Base-by-base conservation (phyloP, 1,139 yeast genomes). In the Zygoascus sp. region DNA sequence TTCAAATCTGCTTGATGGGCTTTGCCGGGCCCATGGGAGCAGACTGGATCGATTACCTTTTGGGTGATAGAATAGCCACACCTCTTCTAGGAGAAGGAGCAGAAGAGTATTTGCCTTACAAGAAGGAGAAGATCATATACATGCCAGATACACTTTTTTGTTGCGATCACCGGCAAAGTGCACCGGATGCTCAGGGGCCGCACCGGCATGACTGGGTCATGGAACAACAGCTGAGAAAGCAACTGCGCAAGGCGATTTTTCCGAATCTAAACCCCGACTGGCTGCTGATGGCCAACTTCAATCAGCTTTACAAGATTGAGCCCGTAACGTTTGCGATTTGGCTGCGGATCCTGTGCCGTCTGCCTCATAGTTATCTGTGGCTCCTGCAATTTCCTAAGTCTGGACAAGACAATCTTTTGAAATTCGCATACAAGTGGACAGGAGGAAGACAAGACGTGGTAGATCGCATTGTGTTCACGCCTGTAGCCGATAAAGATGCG, bases 11-110 rank as follows among this genome's bases (percentile, higher is more conserved):
- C 2, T 51, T 64, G 10, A 63, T 65, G 66, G 68, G 68, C 3
- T 65, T 63, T 50, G 68, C 68, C 2, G 68, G 68, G 2, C 58
- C 66, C 11, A 50, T 64, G 49, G 67, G 67, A 2, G 64, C 63
- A 6, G 59, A 56, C 17, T 64, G 67, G 67, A 56, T 60, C 41
- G 68, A 64, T 44, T 64, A 64, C 42, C 46, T 64, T 16, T 50
- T 64, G 9, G 67, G 63, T 1, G 68, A 64, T 47, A 34, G 42
- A 15, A 48, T 51, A 27, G 61, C 57, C 20, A 54, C 52, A 40
- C 48, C 48, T 28, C 30, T 25, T 27, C 45, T 50, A 19, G n/a
- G 25, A 6, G 40, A 37, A 21, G 10, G 11, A n/a, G 17, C 11
- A 13, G n/a, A 21, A 16, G 21, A 10, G 13, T 2, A 11, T 39